Conservation (phyloP, 176 grass and related monocot genomes). For the Carex cristatella region DNA sequence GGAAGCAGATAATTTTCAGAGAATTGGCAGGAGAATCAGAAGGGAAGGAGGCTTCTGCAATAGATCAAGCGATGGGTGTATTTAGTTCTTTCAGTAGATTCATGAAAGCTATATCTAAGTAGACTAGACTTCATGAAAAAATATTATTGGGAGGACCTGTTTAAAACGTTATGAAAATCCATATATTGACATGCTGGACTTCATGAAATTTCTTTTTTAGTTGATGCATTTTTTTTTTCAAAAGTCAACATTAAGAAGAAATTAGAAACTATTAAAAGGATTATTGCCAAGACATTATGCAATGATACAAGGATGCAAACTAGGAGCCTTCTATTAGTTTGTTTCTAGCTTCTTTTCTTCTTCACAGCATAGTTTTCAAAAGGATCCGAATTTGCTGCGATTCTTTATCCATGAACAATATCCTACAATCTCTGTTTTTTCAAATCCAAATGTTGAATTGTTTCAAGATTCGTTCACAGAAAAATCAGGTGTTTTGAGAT, state of each 20-base stretch:
- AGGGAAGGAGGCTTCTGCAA: conserved; percentile 45
- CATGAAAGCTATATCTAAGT: conserved; percentile 78
- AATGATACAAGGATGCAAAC: background rate
- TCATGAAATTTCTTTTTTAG: too few relatives aligned
- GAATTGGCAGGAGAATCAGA: conserved; percentile 46
- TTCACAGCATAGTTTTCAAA: background rate
- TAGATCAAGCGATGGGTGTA: conserved; percentile 62
- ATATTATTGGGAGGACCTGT: background rate
- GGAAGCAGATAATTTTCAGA: conserved; percentile 68
- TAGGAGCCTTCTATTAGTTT: background rate
- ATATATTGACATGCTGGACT: background rate
- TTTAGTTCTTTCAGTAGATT: conserved; percentile 68
- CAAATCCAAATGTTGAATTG: too few relatives aligned
- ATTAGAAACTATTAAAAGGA: background rate
- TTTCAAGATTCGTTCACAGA: too few relatives aligned
- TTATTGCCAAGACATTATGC: background rate
- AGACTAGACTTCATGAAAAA: background rate
- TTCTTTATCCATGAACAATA: too few relatives aligned
- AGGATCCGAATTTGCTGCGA: too few relatives aligned
- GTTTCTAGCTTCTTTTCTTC: background rate
- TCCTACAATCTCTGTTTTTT: too few relatives aligned
- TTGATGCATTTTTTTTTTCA: background rate
- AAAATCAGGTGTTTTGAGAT: too few relatives aligned
- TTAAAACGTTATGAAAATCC: background rate
- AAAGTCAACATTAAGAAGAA: background rate